Percentiles rank a stretch among this genome's conserved stretches.
Evolutionary conservation across 1,139 yeast genomes (phyloP).

Genomic region (Geotrichum restrictum): DNA sequence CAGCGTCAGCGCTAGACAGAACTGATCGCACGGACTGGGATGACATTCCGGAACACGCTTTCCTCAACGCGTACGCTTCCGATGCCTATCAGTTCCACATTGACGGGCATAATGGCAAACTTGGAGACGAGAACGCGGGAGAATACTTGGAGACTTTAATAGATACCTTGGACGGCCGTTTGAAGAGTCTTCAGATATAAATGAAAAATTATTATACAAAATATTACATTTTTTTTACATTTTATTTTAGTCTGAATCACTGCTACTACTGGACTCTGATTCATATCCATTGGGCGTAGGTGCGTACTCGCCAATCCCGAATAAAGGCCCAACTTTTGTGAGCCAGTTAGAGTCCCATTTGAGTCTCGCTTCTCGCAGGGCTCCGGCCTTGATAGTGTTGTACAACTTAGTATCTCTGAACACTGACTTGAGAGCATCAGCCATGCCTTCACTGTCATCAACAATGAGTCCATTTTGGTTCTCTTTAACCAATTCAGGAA

Average conservation of each 20-base stretch:
- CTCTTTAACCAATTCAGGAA: conserved; percentile 39
- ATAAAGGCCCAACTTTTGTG: conserved; percentile 40
- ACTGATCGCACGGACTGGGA: conserved; percentile 33
- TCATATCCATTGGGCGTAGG: conserved; percentile 16
- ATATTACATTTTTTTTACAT: too few species aligned
- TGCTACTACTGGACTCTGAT: conserved; percentile 13
- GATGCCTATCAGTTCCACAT: conserved; percentile 56
- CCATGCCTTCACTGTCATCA: conserved; percentile 47
- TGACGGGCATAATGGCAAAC: conserved; percentile 35
- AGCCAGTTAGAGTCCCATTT: conserved; percentile 82
- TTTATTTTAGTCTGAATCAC: conserved; percentile 12
- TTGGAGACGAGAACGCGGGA: conserved; percentile 44
- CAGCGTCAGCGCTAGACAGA: conserved; percentile 40
- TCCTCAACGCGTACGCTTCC: conserved; percentile 44
- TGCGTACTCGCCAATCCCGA: conserved; percentile 31
- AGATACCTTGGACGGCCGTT: conserved; percentile 1
- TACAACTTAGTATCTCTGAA: conserved; percentile 39
- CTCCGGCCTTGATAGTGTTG: conserved; percentile 57
- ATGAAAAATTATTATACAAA: neutral
- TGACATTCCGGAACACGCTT: conserved; percentile 52
- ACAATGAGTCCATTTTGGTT: conserved; percentile 48
- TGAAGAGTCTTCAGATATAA: neutral
- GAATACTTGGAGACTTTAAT: conserved; percentile 18
- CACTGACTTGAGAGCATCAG: conserved; percentile 50
- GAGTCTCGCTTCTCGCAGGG: conserved; percentile 57